Percentiles rank a stretch among this genome's conserved stretches.
phyloP scores from a whole-genome alignment of 1,284 basidiomycete genomes.

The Rhodotorula glutinis region DNA sequence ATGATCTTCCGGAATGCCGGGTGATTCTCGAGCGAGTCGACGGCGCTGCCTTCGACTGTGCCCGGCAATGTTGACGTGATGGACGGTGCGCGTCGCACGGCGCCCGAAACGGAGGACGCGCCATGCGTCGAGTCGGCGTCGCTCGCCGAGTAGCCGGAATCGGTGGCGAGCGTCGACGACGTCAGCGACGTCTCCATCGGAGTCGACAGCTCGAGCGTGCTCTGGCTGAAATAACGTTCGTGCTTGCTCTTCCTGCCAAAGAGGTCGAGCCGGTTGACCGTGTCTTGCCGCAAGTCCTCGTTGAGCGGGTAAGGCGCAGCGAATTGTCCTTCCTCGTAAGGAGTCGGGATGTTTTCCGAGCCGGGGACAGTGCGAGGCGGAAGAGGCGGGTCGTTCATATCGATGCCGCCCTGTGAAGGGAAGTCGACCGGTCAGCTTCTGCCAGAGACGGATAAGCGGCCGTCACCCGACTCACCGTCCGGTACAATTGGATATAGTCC shows the following conservation, averaged over 20 bases:
- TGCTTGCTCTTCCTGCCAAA: slow-evolving; percentile 25
- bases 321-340: slow-evolving; percentile 32
- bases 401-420: slow-evolving; percentile 29
- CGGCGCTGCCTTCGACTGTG: not conserved
- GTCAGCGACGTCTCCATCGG: slow-evolving; percentile 5
- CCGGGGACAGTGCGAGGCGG: slow-evolving; percentile 20
- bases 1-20: slow-evolving; percentile 43
- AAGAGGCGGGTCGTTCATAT: slow-evolving; percentile 39
- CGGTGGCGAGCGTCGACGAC: not conserved
- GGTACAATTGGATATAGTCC: slow-evolving; percentile 40
- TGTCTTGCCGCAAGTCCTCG: slow-evolving; percentile 39
- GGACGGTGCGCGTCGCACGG: not conserved
- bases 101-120: not conserved
- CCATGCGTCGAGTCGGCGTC: not conserved
- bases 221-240: not conserved
- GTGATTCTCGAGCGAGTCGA: slow-evolving; percentile 22
- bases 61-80: not conserved
- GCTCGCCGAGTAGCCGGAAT: not conserved
- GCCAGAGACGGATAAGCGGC: not conserved
- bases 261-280: slow-evolving; percentile 41
- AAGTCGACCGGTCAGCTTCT: slow-evolving; percentile 1
- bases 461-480: slow-evolving; percentile 26
- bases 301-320: slow-evolving; percentile 36
- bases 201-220: slow-evolving; percentile 12
- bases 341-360: slow-evolving; percentile 14